phyloP scores from a whole-genome alignment of 768 basidiomycete species.

The Phylloporus rhodoxanthus region DNA sequence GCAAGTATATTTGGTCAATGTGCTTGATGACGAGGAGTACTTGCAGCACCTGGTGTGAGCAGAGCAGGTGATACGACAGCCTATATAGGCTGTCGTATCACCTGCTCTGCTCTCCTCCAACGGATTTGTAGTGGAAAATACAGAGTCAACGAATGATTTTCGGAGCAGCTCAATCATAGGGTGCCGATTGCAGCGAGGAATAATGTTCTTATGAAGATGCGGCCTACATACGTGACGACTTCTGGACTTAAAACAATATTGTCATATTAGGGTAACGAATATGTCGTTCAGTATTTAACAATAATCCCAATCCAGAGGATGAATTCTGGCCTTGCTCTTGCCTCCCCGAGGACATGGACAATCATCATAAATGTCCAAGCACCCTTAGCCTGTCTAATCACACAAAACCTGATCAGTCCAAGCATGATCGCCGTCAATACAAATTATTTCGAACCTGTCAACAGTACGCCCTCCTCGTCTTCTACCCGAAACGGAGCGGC shows the following conservation, averaged over 20 bases:
- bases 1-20: no score
- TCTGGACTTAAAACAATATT: not conserved
- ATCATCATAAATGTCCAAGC: conserved; percentile 2
- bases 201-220: not conserved
- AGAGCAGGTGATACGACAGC: no score
- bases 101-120: no score
- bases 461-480: conserved; percentile 15
- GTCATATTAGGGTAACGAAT: not conserved
- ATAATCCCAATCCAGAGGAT: not conserved
- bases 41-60: no score
- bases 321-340: not conserved
- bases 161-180: no score
- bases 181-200: no score
- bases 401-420: not conserved
- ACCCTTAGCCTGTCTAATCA: conserved; percentile 13
- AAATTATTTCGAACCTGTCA: conserved; percentile 15
- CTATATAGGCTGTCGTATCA: no score
- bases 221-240: not conserved
- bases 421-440: not conserved
- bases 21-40: no score
- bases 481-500: conserved; percentile 16
- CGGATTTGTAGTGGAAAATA: no score
- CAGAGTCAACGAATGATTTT: no score
- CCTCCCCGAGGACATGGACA: not conserved
- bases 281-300: not conserved